Evolutionary conservation across 805 yeast species (phyloP).

Genomic region (Candida insectorum): DNA sequence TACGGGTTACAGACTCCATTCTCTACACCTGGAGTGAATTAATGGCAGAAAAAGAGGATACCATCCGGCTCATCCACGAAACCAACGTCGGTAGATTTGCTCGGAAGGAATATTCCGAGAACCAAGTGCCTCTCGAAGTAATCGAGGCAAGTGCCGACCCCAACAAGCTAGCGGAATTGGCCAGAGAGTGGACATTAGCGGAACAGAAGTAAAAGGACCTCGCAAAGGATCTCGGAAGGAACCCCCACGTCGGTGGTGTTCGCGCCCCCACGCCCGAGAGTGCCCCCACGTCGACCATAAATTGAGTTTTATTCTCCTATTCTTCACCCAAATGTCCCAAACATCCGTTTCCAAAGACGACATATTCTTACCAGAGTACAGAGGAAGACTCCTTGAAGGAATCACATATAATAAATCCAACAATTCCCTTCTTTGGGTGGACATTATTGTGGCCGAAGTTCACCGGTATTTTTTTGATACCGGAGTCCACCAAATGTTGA

Average conservation of each 20-base stretch:
- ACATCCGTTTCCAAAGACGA: conserved; percentile 7
- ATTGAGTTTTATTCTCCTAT: no score
- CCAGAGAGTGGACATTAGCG: conserved; percentile 10
- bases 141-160: conserved; percentile 79
- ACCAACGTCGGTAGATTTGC: conserved; percentile 75
- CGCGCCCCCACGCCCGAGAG: no score
- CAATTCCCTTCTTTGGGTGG: conserved; percentile 48
- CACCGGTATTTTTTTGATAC: conserved; percentile 28
- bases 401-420: conserved; percentile 58
- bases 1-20: conserved; percentile 72
- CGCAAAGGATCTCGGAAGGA: no score
- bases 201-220: neutral
- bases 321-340: no score
- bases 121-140: conserved; percentile 87
- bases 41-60: conserved; percentile 29
- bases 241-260: no score
- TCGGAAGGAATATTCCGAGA: conserved; percentile 79
- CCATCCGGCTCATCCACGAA: conserved; percentile 63
- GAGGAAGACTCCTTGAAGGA: conserved; percentile 62
- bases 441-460: conserved; percentile 36
- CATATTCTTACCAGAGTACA: conserved; percentile 24
- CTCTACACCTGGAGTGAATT: conserved; percentile 86
- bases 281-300: no score
- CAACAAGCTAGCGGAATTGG: conserved; percentile 57
- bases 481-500: conserved; percentile 33